phyloP scores from a whole-genome alignment of 1,284 basidiomycete genomes.

The Puccinia triticina region DNA sequence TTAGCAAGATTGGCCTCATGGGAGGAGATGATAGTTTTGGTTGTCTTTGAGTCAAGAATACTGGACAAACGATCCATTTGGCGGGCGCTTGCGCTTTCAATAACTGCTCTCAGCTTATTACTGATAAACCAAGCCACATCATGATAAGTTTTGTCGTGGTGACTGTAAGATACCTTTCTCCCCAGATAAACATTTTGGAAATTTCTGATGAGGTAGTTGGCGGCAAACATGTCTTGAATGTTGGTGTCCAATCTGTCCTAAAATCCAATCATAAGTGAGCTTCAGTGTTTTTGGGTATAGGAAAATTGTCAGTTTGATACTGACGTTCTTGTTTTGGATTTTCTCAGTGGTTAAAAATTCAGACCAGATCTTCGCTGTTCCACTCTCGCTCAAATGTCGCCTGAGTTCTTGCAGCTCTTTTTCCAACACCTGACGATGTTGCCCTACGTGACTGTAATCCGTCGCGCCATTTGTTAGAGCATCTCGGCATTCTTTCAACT shows the following conservation, averaged over 20 bases:
- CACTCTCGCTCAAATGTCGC: background rate
- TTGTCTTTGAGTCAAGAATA: background rate
- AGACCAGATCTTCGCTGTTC: conserved; percentile 13
- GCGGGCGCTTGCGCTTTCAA: background rate
- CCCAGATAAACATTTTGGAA: background rate
- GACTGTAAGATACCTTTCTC: background rate
- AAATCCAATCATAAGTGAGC: background rate
- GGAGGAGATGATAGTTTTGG: background rate
- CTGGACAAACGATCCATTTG: background rate
- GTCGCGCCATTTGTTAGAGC: background rate
- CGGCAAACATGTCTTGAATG: conserved; percentile 4
- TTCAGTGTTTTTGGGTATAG: background rate
- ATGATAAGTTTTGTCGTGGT: background rate
- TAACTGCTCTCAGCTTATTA: background rate
- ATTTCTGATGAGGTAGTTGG: background rate
- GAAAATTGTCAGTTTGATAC: background rate
- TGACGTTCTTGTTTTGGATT: background rate
- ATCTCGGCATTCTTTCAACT: conserved; percentile 1
- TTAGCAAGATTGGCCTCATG: background rate
- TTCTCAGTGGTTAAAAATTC: background rate
- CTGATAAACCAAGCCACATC: conserved; percentile 4
- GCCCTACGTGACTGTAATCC: background rate
- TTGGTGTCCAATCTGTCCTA: background rate
- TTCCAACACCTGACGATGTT: background rate
- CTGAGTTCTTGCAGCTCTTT: conserved; percentile 5